Evolutionary conservation across 2,329 filamentous ascomycete species (phyloP), one percentile per base, ranked within the genome.

Genomic region (Sodiomyces alkalinus): DNA sequence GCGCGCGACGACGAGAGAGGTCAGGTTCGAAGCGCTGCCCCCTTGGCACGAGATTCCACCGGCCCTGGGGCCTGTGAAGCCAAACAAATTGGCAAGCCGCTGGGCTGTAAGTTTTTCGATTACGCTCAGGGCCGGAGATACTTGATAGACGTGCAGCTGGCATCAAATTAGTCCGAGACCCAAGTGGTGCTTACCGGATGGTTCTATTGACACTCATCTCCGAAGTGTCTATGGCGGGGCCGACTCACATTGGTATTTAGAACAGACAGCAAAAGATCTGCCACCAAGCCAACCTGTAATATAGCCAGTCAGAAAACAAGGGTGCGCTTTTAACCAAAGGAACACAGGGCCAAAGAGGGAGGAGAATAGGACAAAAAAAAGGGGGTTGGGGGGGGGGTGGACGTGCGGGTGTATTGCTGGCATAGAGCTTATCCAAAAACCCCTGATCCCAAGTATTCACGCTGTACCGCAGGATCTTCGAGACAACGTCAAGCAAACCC

Each of bases 401-500:
- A n/a, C n/a, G n/a, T n/a, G n/a, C 75, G 22, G 87, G 78, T 46
- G 90, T 90, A 21, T 82, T 92, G 38, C 77, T 78, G n/a, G 80
- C 73, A 52, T 94, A 96, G 12, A 96, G 62, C 57, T 98, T 96
- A 55, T 94, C 86, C 45, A 96, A 56, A 53, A 96, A 98, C 8
- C 87, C 87, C 53, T 93, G 86, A 45, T 92, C 80, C 81, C 86
- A 96, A n/a, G 87, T 94, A 55, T 98, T 98, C 46, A 96, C 87
- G 45, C 80, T 90, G 52, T 92, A 85, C 38, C 70, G 64, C 22
- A 96, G 62, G 13, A 94, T 63, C 34, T 74, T 68, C 39, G 73
- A 59, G 25, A 92, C 65, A 3, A 71, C 70, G 19, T 72, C 63
- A 17, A 93, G 57, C 18, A 94, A 57, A 0, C 86, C 87, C 23